These are phyloP conservation scores for Russula abietina DNA, from an alignment of 768 basidiomycete genomes.

Conservation along the genomic window DNA sequence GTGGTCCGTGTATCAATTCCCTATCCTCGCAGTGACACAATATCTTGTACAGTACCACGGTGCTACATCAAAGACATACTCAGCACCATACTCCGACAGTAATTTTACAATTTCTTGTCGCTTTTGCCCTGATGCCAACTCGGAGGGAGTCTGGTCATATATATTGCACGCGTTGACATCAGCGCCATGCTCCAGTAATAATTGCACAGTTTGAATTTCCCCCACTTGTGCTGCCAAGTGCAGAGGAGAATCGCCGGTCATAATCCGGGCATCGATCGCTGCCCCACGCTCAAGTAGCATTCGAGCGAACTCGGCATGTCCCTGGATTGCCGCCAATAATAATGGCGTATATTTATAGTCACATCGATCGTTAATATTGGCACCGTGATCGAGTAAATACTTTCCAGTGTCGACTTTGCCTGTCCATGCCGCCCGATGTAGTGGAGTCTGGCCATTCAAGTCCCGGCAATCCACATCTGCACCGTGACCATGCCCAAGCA, in stretches of 20 bases:
- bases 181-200: background rate
- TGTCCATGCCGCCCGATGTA: background rate
- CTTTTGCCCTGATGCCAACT: no score
- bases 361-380: background rate
- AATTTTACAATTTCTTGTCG: no score
- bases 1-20: no score
- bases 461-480: background rate
- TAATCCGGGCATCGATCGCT: background rate
- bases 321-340: background rate
- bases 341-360: background rate
- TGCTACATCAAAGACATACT: no score
- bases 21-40: no score
- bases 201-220: background rate
- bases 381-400: background rate
- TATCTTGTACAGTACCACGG: no score
- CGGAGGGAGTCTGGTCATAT: no score
- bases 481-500: background rate
- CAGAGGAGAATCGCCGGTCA: background rate
- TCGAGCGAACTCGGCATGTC: background rate
- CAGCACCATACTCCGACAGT: no score
- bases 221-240: background rate
- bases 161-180: background rate
- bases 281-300: background rate
- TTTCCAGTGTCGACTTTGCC: background rate
- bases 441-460: background rate